phyloP scores from a whole-genome alignment of 352 stramenopile genomes.

The Globisporangium perplexum region DNA sequence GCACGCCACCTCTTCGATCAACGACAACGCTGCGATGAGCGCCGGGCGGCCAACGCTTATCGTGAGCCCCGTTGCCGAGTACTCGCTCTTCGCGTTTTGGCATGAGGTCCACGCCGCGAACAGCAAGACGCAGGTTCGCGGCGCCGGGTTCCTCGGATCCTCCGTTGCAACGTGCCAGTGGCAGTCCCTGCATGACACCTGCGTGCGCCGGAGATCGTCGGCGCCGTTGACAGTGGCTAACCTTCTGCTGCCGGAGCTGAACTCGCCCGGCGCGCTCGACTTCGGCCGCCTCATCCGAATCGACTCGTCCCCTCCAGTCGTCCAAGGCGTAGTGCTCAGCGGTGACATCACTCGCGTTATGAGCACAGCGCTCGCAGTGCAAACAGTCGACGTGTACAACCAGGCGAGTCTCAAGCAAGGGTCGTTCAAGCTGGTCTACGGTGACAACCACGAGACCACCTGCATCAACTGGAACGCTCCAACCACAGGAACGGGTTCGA shows the following conservation, averaged over 20 bases:
- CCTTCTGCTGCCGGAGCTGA: conserved; percentile 42
- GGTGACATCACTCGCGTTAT: conserved; percentile 31
- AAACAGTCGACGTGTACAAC: conserved; percentile 64
- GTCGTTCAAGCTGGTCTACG: conserved; percentile 52
- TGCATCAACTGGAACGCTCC: conserved; percentile 60
- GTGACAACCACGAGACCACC: conserved; percentile 14
- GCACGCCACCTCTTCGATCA: conserved; percentile 26
- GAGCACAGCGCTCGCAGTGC: conserved; percentile 25
- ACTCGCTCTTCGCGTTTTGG: conserved; percentile 28
- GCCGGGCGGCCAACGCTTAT: conserved; percentile 24
- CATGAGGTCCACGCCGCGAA: conserved; percentile 32
- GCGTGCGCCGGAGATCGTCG: conserved; percentile 37
- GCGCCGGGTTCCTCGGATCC: conserved; percentile 14
- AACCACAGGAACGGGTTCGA: conserved; percentile 15
- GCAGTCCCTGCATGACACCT: conserved; percentile 46
- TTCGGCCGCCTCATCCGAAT: conserved; percentile 42
- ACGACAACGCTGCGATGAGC: conserved; percentile 26
- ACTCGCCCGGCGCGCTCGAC: conserved; percentile 42
- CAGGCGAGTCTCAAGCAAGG: conserved; percentile 35
- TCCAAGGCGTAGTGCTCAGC: conserved; percentile 28
- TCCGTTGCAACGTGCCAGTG: conserved; percentile 19
- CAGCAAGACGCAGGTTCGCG: conserved; percentile 27
- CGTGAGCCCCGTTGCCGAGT: conserved; percentile 3
- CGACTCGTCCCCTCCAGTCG: conserved; percentile 39
- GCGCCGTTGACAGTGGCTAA: conserved; percentile 24